A percentile compares a stretch with the other conserved stretches of the same genome.
These are phyloP conservation scores for Epichloe sibirici DNA, from an alignment of 2,329 filamentous ascomycete species.

Conservation along the genomic window DNA sequence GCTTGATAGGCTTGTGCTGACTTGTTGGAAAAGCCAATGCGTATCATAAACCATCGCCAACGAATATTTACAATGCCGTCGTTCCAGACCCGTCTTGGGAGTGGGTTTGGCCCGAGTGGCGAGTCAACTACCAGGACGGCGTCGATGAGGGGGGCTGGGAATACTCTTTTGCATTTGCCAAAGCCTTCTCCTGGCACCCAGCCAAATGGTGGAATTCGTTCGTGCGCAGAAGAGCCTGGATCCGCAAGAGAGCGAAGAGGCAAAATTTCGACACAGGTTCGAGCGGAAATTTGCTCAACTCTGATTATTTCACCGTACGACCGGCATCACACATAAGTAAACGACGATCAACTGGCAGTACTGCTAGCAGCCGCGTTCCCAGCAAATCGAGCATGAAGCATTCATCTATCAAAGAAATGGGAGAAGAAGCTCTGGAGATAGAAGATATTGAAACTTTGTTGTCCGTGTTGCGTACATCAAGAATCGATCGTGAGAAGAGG, in stretches of 20 bases:
- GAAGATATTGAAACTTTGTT: constrained; percentile 58
- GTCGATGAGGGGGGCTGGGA: constrained; percentile 86
- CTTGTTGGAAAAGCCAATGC: constrained; percentile 39
- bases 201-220: constrained; percentile 91
- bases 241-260: constrained; percentile 62
- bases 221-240: constrained; percentile 81
- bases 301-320: constrained; percentile 71
- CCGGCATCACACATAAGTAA: constrained; percentile 30
- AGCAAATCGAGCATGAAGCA: constrained; percentile 27
- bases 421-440: constrained; percentile 46
- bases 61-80: constrained; percentile 71
- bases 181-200: constrained; percentile 71
- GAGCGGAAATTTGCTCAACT: constrained; percentile 55
- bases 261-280: constrained; percentile 28
- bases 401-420: constrained; percentile 27
- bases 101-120: constrained; percentile 65
- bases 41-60: constrained; percentile 47
- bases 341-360: constrained; percentile 20
- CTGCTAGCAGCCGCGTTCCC: constrained; percentile 18
- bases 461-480: constrained; percentile 50
- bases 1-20: constrained; percentile 2
- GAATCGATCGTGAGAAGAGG: constrained; percentile 86
- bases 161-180: constrained; percentile 80
- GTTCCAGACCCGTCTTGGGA: constrained; percentile 92
- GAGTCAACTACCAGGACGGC: constrained; percentile 58